Evolutionary conservation across 1,284 basidiomycete genomes (phyloP).

Genomic region (Ganoderma sp.): DNA sequence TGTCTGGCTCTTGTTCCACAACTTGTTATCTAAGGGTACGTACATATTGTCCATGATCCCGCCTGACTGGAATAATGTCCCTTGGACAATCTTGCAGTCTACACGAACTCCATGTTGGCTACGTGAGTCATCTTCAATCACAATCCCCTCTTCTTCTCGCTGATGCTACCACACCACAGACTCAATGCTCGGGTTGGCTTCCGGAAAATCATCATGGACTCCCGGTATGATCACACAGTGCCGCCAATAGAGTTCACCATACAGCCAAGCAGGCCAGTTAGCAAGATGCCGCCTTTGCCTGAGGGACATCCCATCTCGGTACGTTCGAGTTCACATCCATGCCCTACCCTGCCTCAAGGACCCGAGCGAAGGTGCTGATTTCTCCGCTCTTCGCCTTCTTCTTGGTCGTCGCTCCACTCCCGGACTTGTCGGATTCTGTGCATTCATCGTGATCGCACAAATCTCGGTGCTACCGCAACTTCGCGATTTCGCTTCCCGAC

Average conservation of each 20-base stretch:
- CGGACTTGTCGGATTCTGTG: no score
- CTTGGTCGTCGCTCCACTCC: no score
- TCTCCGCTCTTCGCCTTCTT: no score
- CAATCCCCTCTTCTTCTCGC: neutral
- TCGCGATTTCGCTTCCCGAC: neutral
- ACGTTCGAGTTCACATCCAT: slow-evolving; percentile 9
- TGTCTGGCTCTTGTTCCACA: slow-evolving; percentile 31
- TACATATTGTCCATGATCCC: neutral
- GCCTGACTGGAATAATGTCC: neutral
- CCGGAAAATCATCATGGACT: slow-evolving; percentile 21
- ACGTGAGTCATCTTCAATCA: slow-evolving; percentile 17
- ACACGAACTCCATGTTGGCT: slow-evolving; percentile 30
- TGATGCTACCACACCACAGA: neutral
- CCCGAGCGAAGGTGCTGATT: no score
- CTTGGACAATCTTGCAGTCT: slow-evolving; percentile 14
- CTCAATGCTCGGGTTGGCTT: slow-evolving; percentile 27
- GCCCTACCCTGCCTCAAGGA: neutral
- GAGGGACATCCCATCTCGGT: slow-evolving; percentile 13
- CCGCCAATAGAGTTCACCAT: slow-evolving; percentile 17
- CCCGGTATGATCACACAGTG: slow-evolving; percentile 9
- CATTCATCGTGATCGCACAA: no score
- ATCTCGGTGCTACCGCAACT: neutral
- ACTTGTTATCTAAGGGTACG: slow-evolving; percentile 24
- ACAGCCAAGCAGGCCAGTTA: slow-evolving; percentile 6
- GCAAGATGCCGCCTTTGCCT: slow-evolving; percentile 7